phyloP scores from a whole-genome alignment of 2,329 filamentous ascomycete species.

The Colletotrichum liaoningense region DNA sequence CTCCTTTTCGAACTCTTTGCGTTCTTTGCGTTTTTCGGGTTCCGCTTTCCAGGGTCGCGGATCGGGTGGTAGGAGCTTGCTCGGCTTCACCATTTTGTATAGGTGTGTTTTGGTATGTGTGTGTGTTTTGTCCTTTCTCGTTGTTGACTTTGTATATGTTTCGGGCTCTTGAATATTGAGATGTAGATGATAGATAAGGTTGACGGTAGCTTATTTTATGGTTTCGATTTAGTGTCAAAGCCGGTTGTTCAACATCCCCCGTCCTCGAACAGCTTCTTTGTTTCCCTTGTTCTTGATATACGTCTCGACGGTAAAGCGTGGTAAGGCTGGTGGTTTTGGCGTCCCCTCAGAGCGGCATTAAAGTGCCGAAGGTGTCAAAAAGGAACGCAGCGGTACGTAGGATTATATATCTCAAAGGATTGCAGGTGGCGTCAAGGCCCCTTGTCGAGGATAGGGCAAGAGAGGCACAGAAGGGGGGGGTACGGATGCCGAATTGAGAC shows the following conservation, averaged over 20 bases:
- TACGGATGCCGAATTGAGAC: not conserved
- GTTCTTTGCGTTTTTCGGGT: conserved; percentile 47
- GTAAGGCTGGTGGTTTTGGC: not conserved
- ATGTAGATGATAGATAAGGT: no score
- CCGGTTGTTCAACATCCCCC: not conserved
- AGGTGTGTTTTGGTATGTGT: no score
- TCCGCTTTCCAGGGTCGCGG: conserved; percentile 51
- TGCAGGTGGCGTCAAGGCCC: not conserved
- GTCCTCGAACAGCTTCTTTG: not conserved
- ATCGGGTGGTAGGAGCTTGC: conserved; percentile 40
- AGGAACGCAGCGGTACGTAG: not conserved
- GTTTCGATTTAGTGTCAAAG: not conserved
- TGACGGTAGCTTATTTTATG: not conserved
- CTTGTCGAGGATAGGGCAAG: not conserved
- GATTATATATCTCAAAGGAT: conserved; percentile 20
- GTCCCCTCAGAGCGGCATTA: not conserved
- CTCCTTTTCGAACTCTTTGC: conserved; percentile 54
- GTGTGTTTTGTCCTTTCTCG: not conserved
- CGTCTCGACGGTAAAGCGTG: not conserved
- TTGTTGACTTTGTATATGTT: not conserved
- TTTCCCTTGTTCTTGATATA: not conserved
- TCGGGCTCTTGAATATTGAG: not conserved
- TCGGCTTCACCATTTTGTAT: conserved; percentile 27
- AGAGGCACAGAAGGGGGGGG: no score
- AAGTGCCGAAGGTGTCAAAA: not conserved